Conservation (phyloP, 2,329 filamentous ascomycete species). For the Cryphonectria naterciae region DNA sequence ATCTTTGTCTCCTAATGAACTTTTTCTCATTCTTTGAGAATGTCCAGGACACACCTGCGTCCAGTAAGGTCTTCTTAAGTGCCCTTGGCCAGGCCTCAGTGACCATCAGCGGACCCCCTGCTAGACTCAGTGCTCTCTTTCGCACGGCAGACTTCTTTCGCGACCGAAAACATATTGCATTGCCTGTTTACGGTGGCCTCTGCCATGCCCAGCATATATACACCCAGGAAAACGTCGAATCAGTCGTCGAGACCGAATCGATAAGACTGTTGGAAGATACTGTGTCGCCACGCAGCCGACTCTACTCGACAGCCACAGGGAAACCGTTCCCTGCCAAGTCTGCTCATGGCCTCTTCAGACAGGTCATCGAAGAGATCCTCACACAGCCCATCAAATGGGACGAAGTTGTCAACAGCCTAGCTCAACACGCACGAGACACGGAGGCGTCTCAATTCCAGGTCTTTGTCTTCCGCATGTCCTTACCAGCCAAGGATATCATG, state of each 20-base stretch:
- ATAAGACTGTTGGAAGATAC: not conserved
- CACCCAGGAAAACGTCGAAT: conserved; percentile 6
- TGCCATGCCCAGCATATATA: conserved; percentile 14
- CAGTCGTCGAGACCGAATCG: not conserved
- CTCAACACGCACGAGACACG: conserved; percentile 20
- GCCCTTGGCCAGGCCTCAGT: conserved; percentile 38
- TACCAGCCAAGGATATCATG: conserved; percentile 36
- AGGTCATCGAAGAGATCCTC: conserved; percentile 38
- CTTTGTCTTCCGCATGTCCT: conserved; percentile 35
- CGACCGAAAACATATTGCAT: conserved; percentile 35
- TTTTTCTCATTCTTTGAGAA: no score
- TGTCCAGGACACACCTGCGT: conserved; percentile 33
- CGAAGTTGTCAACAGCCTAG: conserved; percentile 33
- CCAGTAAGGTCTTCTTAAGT: conserved; percentile 47
- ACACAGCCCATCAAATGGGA: conserved; percentile 38
- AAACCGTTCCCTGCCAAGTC: conserved; percentile 34
- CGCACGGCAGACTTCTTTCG: conserved; percentile 37
- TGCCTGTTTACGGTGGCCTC: conserved; percentile 35
- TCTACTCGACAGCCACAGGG: conserved; percentile 41
- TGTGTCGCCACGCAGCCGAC: conserved; percentile 33
- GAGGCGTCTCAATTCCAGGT: conserved; percentile 31
- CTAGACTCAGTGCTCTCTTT: conserved; percentile 38
- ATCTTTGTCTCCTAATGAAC: not conserved
- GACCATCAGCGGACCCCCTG: conserved; percentile 45
- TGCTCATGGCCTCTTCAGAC: conserved; percentile 33